Evolutionary conservation across 805 yeast species (phyloP), one percentile per base, ranked within the genome.

Genomic region (Hanseniaspora thailandica): DNA sequence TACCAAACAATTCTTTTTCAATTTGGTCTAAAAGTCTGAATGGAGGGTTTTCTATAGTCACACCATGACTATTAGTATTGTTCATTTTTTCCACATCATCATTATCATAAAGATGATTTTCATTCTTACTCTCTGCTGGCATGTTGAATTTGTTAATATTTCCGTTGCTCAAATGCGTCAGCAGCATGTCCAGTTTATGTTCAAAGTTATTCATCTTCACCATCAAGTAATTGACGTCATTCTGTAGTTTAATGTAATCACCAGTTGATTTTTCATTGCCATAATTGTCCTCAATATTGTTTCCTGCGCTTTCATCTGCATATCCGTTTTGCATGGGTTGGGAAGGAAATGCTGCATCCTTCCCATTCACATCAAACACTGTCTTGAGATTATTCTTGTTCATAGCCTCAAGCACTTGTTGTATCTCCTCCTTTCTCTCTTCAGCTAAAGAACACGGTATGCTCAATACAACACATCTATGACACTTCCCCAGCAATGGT

Each of bases 381-480:
- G 36, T 40, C 26, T 48, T 47, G 8, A 47, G 40, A 15, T 33
- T 33, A 8, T 33, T 28, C 38, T 43, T 23, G 7, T 45, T 33
- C 34, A 50, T 47, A 15, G 52, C 33, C 23, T 39, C 41, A 13
- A 39, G 22, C 25, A 34, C 57, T 20, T 56, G 60, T 2, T 36
- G 34, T 15, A 62, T 61, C 52, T 66, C 66, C 5, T 60, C 60
- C 15, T 58, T 60, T 40, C 62, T 59, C 54, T 63, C 68, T 20
- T 56, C 57, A 2, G 76, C 67, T 40, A 78, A 59, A 0, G 81
- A 75, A 56, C 84, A 79, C 0, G 67, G 70, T 8, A 77, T 59
- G 41, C 72, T 63, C 38, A 78, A 59, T 28, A 77, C 69, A 41
- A 64, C 66, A 57, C 84, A 79, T 28, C 82, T 66, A 54, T 75